Evolutionary conservation across 2,329 filamentous ascomycete genomes (phyloP).

Genomic region (Fusarium chlamydosporum): DNA sequence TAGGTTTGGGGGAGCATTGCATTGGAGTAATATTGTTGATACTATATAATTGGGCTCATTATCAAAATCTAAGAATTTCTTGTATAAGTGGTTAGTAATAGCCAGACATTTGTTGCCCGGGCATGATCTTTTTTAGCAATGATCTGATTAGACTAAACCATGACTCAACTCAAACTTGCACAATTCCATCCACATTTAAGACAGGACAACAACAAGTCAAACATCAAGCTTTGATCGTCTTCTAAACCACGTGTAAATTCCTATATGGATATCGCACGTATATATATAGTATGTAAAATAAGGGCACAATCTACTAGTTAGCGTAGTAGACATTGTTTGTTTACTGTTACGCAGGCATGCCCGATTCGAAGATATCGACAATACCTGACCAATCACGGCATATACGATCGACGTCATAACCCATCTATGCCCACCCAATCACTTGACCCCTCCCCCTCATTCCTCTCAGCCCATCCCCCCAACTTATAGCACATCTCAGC

Average conservation of each 20-base stretch:
- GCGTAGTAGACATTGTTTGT: not conserved
- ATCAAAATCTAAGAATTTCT: not conserved
- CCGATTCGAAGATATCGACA: constrained; percentile 22
- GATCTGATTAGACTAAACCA: not conserved
- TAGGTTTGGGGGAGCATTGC: constrained; percentile 19
- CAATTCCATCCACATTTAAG: not conserved
- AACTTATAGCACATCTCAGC: constrained; percentile 12
- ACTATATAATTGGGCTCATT: constrained; percentile 10
- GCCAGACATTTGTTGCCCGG: not conserved
- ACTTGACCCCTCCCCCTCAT: constrained; percentile 46
- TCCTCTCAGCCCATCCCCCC: constrained; percentile 7
- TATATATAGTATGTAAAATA: too few relatives aligned
- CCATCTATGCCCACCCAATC: constrained; percentile 40
- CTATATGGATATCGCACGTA: too few relatives aligned
- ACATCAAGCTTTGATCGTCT: not conserved
- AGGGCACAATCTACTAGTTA: not conserved
- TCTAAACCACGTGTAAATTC: not conserved
- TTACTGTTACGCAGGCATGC: not conserved
- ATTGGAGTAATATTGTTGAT: constrained; percentile 22
- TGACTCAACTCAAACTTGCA: too few relatives aligned
- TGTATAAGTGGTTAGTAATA: not conserved
- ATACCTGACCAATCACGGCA: constrained; percentile 35
- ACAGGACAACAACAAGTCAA: not conserved
- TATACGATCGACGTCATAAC: constrained; percentile 43
- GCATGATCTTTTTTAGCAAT: not conserved